Conservation (phyloP, 1,284 basidiomycete species). For the Afroboletus lepidellus region DNA sequence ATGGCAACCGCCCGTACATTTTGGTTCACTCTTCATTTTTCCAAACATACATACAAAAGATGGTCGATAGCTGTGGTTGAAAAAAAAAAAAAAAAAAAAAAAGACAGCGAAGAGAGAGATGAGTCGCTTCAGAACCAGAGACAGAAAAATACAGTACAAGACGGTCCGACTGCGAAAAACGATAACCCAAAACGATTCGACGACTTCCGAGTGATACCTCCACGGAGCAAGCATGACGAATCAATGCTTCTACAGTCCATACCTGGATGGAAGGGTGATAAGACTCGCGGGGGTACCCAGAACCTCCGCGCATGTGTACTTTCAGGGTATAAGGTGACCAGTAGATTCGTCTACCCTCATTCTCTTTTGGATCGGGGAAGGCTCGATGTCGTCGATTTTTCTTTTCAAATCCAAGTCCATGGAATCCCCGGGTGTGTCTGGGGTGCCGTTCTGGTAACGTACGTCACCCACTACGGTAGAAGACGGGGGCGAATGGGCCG, state of each 20-base stretch:
- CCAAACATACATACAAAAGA: constrained; percentile 36
- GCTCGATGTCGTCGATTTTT: constrained; percentile 37
- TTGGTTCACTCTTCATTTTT: constrained; percentile 15
- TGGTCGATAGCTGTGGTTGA: constrained; percentile 31
- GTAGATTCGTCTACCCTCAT: constrained; percentile 37
- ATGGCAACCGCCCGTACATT: constrained; percentile 27
- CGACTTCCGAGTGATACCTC: constrained; percentile 31
- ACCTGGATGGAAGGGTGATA: constrained; percentile 30
- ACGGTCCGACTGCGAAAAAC: constrained; percentile 32
- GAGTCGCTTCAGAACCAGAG: constrained; percentile 19
- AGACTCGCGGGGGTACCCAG: constrained; percentile 22
- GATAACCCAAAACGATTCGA: constrained; percentile 36
- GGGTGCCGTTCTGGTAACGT: constrained; percentile 33
- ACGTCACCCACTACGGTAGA: constrained; percentile 34
- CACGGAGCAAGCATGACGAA: constrained; percentile 29
- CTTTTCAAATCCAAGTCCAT: constrained; percentile 38
- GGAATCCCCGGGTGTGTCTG: constrained; percentile 25
- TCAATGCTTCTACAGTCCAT: constrained; percentile 32
- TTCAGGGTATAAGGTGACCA: constrained; percentile 33
- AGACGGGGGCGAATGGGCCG: constrained; percentile 48
- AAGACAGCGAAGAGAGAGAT: constrained; percentile 10
- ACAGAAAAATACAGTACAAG: constrained; percentile 35
- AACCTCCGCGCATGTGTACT: constrained; percentile 21
- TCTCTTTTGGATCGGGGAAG: constrained; percentile 37
- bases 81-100: constrained; percentile 2